Percentiles rank a stretch among this genome's conserved stretches.
Conservation (phyloP, 768 basidiomycete genomes). For the Xerocomus brunneocitrinus region DNA sequence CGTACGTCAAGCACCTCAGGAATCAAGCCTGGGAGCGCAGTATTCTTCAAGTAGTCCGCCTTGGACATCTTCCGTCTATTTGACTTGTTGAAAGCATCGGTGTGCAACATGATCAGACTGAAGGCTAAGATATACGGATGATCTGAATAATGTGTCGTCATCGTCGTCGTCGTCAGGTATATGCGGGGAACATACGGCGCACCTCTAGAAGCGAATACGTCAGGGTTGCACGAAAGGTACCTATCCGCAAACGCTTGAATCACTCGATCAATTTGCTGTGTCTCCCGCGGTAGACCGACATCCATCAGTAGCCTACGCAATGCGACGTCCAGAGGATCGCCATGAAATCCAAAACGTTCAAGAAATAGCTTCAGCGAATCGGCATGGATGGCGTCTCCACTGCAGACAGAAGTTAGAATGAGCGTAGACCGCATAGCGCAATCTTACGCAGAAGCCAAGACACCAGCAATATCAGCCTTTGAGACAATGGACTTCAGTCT, state of each 20-base stretch:
- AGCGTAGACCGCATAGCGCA: constrained; percentile 1
- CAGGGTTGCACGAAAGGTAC: constrained; percentile 80
- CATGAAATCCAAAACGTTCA: constrained; percentile 67
- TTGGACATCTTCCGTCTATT: constrained; percentile 99
- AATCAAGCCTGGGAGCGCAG: constrained; percentile 76
- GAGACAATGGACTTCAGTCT: constrained; percentile 61
- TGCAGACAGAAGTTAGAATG: constrained; percentile 29
- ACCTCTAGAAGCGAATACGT: constrained; percentile 77
- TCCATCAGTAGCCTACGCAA: constrained; percentile 88
- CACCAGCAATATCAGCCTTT: constrained; percentile 73
- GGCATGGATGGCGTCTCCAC: constrained; percentile 66
- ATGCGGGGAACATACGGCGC: constrained; percentile 13
- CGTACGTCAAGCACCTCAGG: constrained; percentile 83
- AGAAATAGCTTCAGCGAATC: constrained; percentile 71
- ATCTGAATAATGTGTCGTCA: constrained; percentile 42
- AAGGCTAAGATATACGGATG: constrained; percentile 95
- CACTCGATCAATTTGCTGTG: constrained; percentile 97
- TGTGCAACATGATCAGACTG: constrained; percentile 97
- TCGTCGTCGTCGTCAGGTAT: not conserved
- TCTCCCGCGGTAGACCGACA: constrained; percentile 87
- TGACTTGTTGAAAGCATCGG: constrained; percentile 96
- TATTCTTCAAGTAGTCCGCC: constrained; percentile 90
- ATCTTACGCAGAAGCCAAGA: constrained; percentile 75
- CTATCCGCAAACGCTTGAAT: constrained; percentile 91
- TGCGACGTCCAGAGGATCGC: constrained; percentile 87